phyloP scores from a whole-genome alignment of 345 rosid genomes.

The Eucalyptus erythrocorys region DNA sequence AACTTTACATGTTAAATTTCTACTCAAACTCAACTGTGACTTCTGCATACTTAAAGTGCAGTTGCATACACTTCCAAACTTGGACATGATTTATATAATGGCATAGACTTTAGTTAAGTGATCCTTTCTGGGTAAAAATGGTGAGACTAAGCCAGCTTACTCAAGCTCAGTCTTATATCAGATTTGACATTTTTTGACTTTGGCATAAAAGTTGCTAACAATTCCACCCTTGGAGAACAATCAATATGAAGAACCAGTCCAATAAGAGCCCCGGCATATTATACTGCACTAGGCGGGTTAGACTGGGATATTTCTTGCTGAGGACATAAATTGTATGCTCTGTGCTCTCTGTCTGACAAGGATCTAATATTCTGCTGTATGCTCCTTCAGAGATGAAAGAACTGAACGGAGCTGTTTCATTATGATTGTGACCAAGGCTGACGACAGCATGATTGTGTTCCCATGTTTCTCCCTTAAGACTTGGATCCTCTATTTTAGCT shows the following conservation, averaged over 20 bases:
- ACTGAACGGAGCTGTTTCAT: not conserved
- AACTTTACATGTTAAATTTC: not conserved
- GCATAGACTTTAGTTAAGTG: not conserved
- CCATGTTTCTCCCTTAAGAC: not conserved
- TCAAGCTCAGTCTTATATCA: not conserved
- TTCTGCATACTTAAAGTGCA: not conserved
- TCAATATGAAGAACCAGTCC: not conserved
- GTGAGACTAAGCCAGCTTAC: not conserved
- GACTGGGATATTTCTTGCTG: not conserved
- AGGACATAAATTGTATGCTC: not conserved
- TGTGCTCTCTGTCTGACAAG: not conserved
- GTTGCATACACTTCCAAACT: not conserved
- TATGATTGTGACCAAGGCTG: not conserved
- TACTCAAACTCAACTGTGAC: not conserved
- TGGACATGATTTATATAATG: not conserved
- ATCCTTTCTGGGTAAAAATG: not conserved
- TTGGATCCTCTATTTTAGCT: not conserved
- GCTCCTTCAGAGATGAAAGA: not conserved
- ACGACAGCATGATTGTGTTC: not conserved
- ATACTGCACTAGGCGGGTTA: not conserved
- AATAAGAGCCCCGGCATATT: not conserved
- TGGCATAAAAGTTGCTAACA: not conserved
- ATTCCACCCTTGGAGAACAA: not conserved
- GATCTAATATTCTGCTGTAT: not conserved
- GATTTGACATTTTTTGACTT: not conserved